Base-by-base conservation (phyloP, 345 rosid species). In the Populus pruinosa region DNA sequence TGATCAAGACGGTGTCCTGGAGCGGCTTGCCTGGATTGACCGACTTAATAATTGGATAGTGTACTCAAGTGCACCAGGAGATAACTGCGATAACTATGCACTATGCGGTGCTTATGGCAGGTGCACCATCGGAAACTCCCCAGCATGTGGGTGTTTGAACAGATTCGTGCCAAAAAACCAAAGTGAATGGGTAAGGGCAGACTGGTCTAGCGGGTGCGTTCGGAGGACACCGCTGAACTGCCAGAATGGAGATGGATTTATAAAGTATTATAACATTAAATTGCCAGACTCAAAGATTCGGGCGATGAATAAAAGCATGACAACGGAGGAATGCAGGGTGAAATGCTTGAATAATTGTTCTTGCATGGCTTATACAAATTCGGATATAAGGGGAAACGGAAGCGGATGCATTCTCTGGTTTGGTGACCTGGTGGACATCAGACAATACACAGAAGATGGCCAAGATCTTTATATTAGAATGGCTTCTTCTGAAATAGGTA, bases 381-480 rank as follows among this genome's bases (percentile, higher is more conserved):
- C 62, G 3, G 73, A 82, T 75, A 59, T 74, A 13, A 72, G 67
- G 56, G 73, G 14, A 43, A n/a, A 25, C 11, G 73, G 85, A 31
- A 70, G 76, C 6, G 85, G 85, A 18, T 82, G 85, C 49, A 59
- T 70, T 25, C 38, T 78, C 1, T 82, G 85, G 85, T 78, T 74
- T 21, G 69, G 56, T 25, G 76, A 56, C 41, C 73, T 82, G n/a
- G 2, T 70, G n/a, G 85, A 75, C 39, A 75, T 56, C 18, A 63
- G 33, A 47, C 16, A 74, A 20, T 43, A 13, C 31, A 5, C 20
- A 1, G 77, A 59, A 11, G 18, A 31, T 39, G 82, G 79, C 10
- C 82, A 82, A 38, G 77, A 65, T 39, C 73, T 82, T 20, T 70
- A 69, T 43, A 62, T 82, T 9, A 33, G 79, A 36, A 53, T 70